Conservation (phyloP, 2,329 filamentous ascomycete species). For the Fusarium coffeatum region DNA sequence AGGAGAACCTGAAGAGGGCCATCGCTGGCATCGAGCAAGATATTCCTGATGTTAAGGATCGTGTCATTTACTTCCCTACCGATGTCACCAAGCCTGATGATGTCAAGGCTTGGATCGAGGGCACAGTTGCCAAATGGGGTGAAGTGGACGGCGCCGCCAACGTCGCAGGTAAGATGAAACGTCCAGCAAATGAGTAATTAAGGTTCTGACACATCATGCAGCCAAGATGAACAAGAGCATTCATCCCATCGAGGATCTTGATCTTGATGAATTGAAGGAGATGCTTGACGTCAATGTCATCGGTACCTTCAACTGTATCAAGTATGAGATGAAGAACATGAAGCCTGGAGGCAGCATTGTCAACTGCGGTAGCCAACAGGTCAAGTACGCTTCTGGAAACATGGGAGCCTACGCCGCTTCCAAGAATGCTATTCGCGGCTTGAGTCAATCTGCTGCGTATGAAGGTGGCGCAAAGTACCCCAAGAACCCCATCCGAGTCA, state of each 20-base stretch:
- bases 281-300: constrained; percentile 44
- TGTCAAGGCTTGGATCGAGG: constrained; percentile 52
- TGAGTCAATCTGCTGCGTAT: constrained; percentile 46
- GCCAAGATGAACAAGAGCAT: constrained; percentile 46
- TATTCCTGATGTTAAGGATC: constrained; percentile 39
- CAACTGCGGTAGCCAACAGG: constrained; percentile 59
- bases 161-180: constrained; percentile 47
- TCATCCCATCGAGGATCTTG: constrained; percentile 41
- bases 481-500: constrained; percentile 43
- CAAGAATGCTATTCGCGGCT: constrained; percentile 48
- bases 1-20: constrained; percentile 45
- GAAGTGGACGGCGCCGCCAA: constrained; percentile 53
- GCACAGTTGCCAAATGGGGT: constrained; percentile 50
- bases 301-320: constrained; percentile 45
- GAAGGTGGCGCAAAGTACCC: constrained; percentile 45
- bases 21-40: constrained; percentile 39
- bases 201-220: not conserved
- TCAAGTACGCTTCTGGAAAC: constrained; percentile 52
- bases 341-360: constrained; percentile 59
- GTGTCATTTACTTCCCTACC: constrained; percentile 43
- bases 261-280: constrained; percentile 38
- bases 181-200: accelerated
- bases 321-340: constrained; percentile 52
- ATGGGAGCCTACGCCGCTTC: constrained; percentile 50
- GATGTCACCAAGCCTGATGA: constrained; percentile 49